Conservation (phyloP, 768 basidiomycete species). For the Pulveroboletus sp. region DNA sequence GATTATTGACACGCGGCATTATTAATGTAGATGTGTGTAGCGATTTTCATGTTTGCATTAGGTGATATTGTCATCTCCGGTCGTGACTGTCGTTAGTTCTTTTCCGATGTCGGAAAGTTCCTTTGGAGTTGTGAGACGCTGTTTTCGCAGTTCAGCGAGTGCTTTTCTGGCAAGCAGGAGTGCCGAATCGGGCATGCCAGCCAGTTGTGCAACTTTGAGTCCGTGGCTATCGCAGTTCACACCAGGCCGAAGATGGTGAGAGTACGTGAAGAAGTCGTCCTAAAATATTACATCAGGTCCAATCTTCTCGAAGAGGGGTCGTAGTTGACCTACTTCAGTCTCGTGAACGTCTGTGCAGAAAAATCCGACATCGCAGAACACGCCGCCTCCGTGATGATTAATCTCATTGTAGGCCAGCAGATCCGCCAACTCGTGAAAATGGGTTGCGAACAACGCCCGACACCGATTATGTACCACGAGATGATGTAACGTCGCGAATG, state of each 20-base stretch:
- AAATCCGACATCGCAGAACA: conserved; percentile 67
- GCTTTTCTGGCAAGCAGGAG: conserved; percentile 58
- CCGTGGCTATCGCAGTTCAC: conserved; percentile 91
- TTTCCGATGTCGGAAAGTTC: conserved; percentile 34
- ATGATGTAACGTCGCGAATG: conserved; percentile 86
- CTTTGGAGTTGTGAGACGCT: conserved; percentile 21
- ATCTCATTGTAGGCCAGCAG: conserved; percentile 64
- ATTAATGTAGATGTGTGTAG: too few relatives aligned
- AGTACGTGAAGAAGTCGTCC: conserved; percentile 80
- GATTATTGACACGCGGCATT: neutral
- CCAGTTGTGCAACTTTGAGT: conserved; percentile 82
- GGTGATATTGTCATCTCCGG: neutral
- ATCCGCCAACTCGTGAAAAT: conserved; percentile 91
- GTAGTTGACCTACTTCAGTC: conserved; percentile 49
- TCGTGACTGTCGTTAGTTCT: conserved; percentile 16
- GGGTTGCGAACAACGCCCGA: conserved; percentile 94
- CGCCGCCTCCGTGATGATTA: conserved; percentile 36
- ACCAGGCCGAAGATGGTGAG: conserved; percentile 74
- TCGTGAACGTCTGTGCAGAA: conserved; percentile 89
- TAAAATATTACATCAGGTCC: conserved; percentile 26
- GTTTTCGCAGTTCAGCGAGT: conserved; percentile 38
- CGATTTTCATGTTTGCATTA: too few relatives aligned
- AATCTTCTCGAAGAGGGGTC: neutral
- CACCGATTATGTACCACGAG: conserved; percentile 66
- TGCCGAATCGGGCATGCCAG: conserved; percentile 70